These are phyloP conservation scores for Apophysomyces sp. DNA, from an alignment of 371 early-diverging fungal species.

Conservation along the genomic window DNA sequence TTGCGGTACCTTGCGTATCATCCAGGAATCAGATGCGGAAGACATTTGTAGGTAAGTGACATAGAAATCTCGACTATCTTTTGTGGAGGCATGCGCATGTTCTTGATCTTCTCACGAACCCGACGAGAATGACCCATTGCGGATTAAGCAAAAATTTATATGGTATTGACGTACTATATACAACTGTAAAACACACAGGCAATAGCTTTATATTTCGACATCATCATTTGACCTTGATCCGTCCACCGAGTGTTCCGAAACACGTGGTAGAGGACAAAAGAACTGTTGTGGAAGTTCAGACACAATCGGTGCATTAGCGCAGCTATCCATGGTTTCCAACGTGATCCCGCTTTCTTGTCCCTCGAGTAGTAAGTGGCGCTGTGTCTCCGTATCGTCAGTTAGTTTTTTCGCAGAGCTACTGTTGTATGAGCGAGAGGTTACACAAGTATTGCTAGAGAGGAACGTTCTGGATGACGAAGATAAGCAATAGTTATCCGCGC, in stretches of 20 bases:
- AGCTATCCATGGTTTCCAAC: constrained; percentile 12
- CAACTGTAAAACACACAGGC: too few species aligned
- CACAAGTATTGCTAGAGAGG: not conserved
- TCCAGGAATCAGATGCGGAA: too few species aligned
- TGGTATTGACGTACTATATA: too few species aligned
- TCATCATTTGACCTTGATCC: not conserved
- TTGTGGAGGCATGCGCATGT: too few species aligned
- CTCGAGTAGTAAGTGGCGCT: not conserved
- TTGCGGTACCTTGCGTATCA: too few species aligned
- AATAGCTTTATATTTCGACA: too few species aligned
- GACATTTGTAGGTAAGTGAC: too few species aligned
- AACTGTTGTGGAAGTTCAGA: not conserved
- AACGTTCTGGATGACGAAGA: not conserved
- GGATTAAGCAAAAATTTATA: too few species aligned
- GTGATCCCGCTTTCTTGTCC: constrained; percentile 10
- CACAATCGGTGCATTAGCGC: constrained; percentile 9
- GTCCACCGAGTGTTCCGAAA: not conserved
- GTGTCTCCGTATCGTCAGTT: not conserved
- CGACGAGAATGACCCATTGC: too few species aligned
- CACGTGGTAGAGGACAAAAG: not conserved
- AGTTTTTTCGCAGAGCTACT: not conserved
- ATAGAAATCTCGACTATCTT: too few species aligned
- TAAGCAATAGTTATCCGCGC: not conserved
- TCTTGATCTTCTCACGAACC: too few species aligned
- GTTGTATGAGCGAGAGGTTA: not conserved